Conservation (phyloP, 768 basidiomycete genomes). For the Fomitopsis pulvina region DNA sequence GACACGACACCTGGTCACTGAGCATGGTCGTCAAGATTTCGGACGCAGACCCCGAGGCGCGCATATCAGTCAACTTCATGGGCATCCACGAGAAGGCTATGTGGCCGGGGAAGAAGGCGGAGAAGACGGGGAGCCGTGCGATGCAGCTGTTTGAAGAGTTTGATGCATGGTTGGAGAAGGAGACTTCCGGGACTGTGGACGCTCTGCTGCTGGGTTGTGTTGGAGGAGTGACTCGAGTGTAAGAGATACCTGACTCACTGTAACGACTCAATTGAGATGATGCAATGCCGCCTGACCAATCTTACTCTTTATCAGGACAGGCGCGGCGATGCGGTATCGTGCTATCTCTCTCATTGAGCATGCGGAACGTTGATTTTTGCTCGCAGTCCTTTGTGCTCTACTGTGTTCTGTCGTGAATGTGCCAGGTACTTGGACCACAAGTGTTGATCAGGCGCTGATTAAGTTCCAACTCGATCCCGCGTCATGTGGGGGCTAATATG, state of each 20-base stretch:
- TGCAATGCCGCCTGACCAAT: no score
- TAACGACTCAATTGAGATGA: no score
- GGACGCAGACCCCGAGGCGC: conserved; percentile 12
- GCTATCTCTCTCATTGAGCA: no score
- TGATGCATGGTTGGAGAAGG: conserved; percentile 67
- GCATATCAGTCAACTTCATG: conserved; percentile 63
- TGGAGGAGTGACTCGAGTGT: conserved; percentile 49
- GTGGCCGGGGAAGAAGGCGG: conserved; percentile 62
- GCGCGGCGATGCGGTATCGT: no score
- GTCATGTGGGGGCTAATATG: no score
- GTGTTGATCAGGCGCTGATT: no score
- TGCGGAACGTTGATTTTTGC: no score
- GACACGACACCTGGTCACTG: conserved; percentile 63
- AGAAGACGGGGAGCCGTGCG: conserved; percentile 45
- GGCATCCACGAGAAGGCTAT: conserved; percentile 80
- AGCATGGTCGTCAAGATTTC: conserved; percentile 61
- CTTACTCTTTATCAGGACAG: no score
- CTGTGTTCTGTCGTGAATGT: no score
- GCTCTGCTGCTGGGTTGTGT: conserved; percentile 64
- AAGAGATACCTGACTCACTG: conserved; percentile 1
- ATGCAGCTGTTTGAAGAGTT: conserved; percentile 72
- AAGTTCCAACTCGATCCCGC: no score
- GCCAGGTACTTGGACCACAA: no score
- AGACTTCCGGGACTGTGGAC: conserved; percentile 61
- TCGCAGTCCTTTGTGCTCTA: no score